phyloP scores from a whole-genome alignment of 2,329 filamentous ascomycete species.

The Phialophora expanda region DNA sequence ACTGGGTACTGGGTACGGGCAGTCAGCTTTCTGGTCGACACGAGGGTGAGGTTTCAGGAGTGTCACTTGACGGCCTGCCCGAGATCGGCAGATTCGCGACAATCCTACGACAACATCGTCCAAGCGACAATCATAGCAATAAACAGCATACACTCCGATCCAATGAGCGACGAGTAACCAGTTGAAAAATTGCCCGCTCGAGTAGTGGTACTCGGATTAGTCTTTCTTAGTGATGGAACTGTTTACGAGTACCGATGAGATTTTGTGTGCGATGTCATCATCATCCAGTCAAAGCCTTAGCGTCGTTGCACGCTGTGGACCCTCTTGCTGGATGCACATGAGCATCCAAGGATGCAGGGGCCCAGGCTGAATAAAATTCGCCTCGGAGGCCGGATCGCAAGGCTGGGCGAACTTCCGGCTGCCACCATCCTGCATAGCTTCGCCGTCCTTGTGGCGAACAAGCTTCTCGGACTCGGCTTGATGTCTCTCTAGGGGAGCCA shows the following conservation, averaged over 20 bases:
- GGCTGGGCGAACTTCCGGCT: slow-evolving; percentile 1
- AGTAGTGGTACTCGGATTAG: slow-evolving; percentile 2
- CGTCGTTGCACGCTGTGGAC: background rate
- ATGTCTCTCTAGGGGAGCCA: background rate
- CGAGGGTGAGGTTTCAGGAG: background rate
- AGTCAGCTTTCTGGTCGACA: background rate
- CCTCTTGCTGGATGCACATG: background rate
- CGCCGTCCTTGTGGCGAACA: background rate
- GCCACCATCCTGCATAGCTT: background rate
- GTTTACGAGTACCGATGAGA: background rate
- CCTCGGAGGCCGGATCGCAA: slow-evolving; percentile 2
- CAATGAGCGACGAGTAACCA: slow-evolving; percentile 5
- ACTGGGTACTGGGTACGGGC: background rate
- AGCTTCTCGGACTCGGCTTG: background rate
- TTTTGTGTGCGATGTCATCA: background rate
- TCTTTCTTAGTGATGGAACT: background rate
- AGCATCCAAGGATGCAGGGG: background rate
- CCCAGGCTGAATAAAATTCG: background rate
- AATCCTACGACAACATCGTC: slow-evolving; percentile 1
- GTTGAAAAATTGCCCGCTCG: slow-evolving; percentile 1
- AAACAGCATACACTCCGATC: slow-evolving; percentile 13
- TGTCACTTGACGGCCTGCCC: slow-evolving; percentile 1
- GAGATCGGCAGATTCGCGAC: slow-evolving; percentile 14
- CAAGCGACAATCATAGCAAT: slow-evolving; percentile 14
- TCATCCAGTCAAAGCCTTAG: background rate